Evolutionary conservation across 768 basidiomycete genomes (phyloP).

Genomic region (Mycena chlorophos): DNA sequence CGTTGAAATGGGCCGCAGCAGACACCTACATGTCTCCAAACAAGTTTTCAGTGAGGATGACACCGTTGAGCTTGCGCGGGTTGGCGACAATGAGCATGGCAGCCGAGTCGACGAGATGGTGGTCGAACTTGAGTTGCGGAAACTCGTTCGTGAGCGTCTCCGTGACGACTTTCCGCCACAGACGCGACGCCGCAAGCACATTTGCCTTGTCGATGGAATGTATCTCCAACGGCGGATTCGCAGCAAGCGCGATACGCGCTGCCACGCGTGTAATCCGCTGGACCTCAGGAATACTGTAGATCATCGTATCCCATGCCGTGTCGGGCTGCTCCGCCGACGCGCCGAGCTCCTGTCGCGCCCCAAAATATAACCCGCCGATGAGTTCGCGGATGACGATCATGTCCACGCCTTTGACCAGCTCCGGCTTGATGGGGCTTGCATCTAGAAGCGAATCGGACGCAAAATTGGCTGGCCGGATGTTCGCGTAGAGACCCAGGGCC

Average conservation of each 20-base stretch:
- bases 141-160: conserved; percentile 84
- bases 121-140: conserved; percentile 83
- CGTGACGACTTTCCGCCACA: conserved; percentile 93
- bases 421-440: conserved; percentile 86
- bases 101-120: conserved; percentile 93
- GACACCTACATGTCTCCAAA: conserved; percentile 92
- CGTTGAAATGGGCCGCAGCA: neutral
- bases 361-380: conserved; percentile 96
- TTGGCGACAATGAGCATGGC: conserved; percentile 92
- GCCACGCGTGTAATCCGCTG: conserved; percentile 95
- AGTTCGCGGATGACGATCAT: conserved; percentile 96
- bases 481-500: conserved; percentile 92
- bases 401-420: conserved; percentile 79
- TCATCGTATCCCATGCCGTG: conserved; percentile 88
- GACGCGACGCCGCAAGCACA: conserved; percentile 89
- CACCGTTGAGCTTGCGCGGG: conserved; percentile 91
- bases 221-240: conserved; percentile 82
- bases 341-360: conserved; percentile 84
- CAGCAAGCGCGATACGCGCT: conserved; percentile 82
- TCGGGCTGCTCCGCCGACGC: conserved; percentile 56
- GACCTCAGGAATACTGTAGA: conserved; percentile 89
- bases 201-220: conserved; percentile 99
- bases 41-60: conserved; percentile 92
- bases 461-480: conserved; percentile 96
- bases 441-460: conserved; percentile 86